Evolutionary conservation across 2,329 filamentous ascomycete genomes (phyloP).

Genomic region (Fusarium succisae): DNA sequence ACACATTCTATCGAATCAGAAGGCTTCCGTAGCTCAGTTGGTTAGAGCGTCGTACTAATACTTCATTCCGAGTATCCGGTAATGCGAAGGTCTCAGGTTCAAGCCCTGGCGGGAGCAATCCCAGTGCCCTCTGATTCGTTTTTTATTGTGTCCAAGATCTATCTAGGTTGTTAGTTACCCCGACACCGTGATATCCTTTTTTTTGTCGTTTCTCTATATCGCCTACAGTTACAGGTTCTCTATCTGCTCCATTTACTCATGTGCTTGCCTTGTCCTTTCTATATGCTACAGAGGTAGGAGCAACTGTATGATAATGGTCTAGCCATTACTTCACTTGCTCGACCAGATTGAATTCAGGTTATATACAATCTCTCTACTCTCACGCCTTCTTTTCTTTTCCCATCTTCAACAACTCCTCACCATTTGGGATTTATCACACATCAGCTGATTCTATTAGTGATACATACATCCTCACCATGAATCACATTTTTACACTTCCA

Average conservation of each 20-base stretch:
- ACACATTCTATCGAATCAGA: conserved; percentile 1
- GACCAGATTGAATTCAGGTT: neutral
- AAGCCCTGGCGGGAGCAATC: conserved; percentile 46
- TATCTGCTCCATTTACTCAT: neutral
- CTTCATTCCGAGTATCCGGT: conserved; percentile 35
- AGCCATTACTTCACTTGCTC: neutral
- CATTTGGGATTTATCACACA: neutral
- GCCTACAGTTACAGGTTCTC: neutral
- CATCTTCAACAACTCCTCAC: neutral
- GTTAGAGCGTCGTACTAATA: conserved; percentile 47
- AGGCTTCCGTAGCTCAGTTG: conserved; percentile 46
- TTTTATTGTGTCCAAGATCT: neutral
- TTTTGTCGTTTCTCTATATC: neutral
- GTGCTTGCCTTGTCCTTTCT: neutral
- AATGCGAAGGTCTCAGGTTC: conserved; percentile 47
- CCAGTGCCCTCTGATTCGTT: conserved; percentile 29
- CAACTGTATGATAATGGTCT: neutral
- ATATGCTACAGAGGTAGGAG: neutral
- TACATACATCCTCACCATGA: conserved; percentile 26
- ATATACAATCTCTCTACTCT: neutral
- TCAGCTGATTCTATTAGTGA: neutral
- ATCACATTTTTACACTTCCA: conserved; percentile 24
- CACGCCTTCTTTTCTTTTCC: neutral
- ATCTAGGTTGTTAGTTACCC: neutral
- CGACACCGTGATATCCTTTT: neutral